Evolutionary conservation across 176 grass and related monocot genomes (phyloP), one percentile per base, ranked within the genome.

Genomic region (Carex parvula): DNA sequence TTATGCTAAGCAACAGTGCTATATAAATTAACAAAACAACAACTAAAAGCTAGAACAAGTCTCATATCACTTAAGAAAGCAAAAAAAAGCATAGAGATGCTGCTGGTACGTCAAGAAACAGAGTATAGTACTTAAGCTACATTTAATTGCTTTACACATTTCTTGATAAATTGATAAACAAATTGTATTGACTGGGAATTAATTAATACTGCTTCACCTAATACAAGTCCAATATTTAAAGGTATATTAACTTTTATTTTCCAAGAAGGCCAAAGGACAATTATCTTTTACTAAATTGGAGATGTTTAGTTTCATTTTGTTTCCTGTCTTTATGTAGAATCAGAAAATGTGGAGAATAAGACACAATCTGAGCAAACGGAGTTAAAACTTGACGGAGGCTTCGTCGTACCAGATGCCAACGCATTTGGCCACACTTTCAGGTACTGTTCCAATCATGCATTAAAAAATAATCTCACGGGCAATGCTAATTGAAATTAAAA

Each of bases 341-440:
- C 4, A 26, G 37, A 4, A 21, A 84, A 32, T 46, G 92, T 88
- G 58, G 83, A 55, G 79, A 94, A 86, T 46, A 67, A 74, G 57
- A 15, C 24, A 83, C 50, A 50, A 20, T 58, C 33, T 42, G 87
- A 84, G 33, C 18, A 62, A 2, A 84, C 63, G 14, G 94, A 90
- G 17, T 84, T 92, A 59, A 73, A 89, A 85, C 82, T 91, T 3
- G 88, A 98, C 70, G 92, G 63, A 65, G 92, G 91, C 55, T 98
- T 98, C 60, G 70, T 90, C 67, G 52, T 93, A 68, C 92, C 95
- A 68, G 92, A 90, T 22, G 46, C 86, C 21, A 98, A 98, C 75
- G 88, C 95, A 12, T 98, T 98, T 64, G 95, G 95, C 20, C 61
- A 85, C 26, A 83, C 88, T 83, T 98, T 98, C 82, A 95, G 95